Evolutionary conservation across 148 eudicot genomes (phyloP), one percentile per base, ranked within the genome.

Genomic region (Dianthus caryophyllus): DNA sequence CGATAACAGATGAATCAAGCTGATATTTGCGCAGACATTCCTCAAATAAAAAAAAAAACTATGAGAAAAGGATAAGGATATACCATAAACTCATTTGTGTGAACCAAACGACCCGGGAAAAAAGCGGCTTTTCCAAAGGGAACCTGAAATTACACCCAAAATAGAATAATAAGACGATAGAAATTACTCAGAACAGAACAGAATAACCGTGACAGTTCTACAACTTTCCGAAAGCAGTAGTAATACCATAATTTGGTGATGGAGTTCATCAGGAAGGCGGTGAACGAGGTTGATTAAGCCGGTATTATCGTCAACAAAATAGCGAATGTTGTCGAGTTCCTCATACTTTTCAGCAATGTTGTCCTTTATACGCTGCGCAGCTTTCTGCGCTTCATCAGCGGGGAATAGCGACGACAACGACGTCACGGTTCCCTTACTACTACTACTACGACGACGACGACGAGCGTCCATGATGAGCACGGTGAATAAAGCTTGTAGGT

Each of bases 51-150:
- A 36, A 61, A 9, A 6, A 61, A 39, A 16, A 63, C 2, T 5
- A 11, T 63, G 21, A 12, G 11, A 2, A 26, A 22, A 0, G 22
- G 46, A 26, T 56, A 33, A 56, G 36, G 59, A 65, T 60, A 81
- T 83, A 92, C 96, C 96, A 80, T 58, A 62, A 90, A 82, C 67
- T 94, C 96, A 72, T 94, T 94, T 51, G 98, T 88, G 65, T 88
- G 97, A 73, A 90, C 79, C 80, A 94, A 67, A 22, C 88, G 82
- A 33, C 98, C 98, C 3, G 96, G 97, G 59, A 94, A 90, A 61
- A 94, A 94, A 8, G 98, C 98, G 16, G 87, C 96, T 72, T 84
- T 83, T n/a, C 98, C 98, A 72, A 88, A 94, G 0, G 98, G 97
- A 75, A 93, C 97, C 96, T 91, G 85, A 72, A 64, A 68, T 1